Evolutionary conservation across 331 rosid species (phyloP), one percentile per base, ranked within the genome.

Genomic region (Cydonia oblonga): DNA sequence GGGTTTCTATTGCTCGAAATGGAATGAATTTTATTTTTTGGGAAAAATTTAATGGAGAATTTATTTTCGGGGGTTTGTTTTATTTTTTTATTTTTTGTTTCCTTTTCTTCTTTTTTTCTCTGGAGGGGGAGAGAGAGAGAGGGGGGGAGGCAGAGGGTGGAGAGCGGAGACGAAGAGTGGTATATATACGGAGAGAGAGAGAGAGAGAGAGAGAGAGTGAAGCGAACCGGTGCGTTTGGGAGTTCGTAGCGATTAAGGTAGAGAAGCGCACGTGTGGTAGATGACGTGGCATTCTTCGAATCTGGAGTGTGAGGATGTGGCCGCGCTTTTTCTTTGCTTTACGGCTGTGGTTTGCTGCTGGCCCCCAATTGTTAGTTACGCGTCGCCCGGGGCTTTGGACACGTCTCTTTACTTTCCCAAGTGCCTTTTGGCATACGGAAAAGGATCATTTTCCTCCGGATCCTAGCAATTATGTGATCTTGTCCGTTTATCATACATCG

Each of bases 201-300:
- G n/a, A n/a, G n/a, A n/a, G n/a, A n/a, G n/a, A n/a, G 9, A 44
- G 2, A 29, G 13, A 16, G 40, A 3, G 42, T 38, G 7, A 10
- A 5, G 9, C 13, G 66, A 75, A 67, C 6, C 78, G 81, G 68
- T 29, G 54, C 61, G 66, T 46, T 46, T 73, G 18, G 7, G 28
- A 15, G 20, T 20, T 63, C 80, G 70, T 52, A 63, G 49, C 74
- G 56, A 73, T 54, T 51, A 7, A 76, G 68, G 71, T 35, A 6
- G 5, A 6, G 6, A 38, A 32, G 38, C 16, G 52, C 74, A 42
- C 66, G 71, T 49, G 65, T 35, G 16, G 22, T 1, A 49, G 69
- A 20, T 44, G 79, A 79, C 62, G 28, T 72, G 80, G 84, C 52
- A 46, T 71, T n/a, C 61, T 5, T n/a, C n/a, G n/a, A n/a, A n/a